These are phyloP conservation scores for Bipolaris victoriae DNA, from an alignment of 2,329 filamentous ascomycete species.

Conservation along the genomic window DNA sequence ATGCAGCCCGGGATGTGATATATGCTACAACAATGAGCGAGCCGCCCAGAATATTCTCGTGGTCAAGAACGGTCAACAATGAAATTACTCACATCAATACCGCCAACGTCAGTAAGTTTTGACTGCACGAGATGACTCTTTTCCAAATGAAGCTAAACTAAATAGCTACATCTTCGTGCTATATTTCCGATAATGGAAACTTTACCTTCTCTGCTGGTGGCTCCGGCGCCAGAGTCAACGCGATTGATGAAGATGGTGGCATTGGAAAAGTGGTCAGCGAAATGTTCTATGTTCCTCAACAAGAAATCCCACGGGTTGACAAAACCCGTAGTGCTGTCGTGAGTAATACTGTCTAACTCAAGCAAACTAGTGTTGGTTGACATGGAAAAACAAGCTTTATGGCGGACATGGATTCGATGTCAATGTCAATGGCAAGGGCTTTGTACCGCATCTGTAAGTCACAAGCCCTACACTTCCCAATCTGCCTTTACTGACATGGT, in stretches of 20 bases:
- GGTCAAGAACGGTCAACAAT: constrained; percentile 4
- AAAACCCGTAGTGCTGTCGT: constrained; percentile 5
- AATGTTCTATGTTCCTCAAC: constrained; percentile 6
- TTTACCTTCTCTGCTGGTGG: constrained; percentile 6
- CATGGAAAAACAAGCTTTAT: neutral
- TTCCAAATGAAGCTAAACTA: too few relatives aligned
- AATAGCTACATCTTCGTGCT: constrained; percentile 5
- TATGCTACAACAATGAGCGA: constrained; percentile 10
- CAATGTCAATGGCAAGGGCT: constrained; percentile 6
- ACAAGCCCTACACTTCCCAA: neutral
- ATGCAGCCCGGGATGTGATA: constrained; percentile 8
- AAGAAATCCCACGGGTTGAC: constrained; percentile 3
- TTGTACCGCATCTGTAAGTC: constrained; percentile 9
- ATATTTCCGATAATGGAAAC: constrained; percentile 5
- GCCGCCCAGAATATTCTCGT: constrained; percentile 7
- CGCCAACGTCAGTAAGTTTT: constrained; percentile 3
- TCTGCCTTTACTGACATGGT: too few relatives aligned
- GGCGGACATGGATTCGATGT: constrained; percentile 9
- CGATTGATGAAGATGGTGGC: constrained; percentile 6
- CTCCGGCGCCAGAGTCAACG: constrained; percentile 6
- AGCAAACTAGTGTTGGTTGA: neutral
- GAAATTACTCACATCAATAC: constrained; percentile 7
- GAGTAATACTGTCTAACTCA: neutral
- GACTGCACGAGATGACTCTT: neutral
- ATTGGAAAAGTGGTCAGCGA: neutral